Conservation (phyloP, 495 filamentous ascomycete species). For the Hypomontagnella monticulosa region DNA sequence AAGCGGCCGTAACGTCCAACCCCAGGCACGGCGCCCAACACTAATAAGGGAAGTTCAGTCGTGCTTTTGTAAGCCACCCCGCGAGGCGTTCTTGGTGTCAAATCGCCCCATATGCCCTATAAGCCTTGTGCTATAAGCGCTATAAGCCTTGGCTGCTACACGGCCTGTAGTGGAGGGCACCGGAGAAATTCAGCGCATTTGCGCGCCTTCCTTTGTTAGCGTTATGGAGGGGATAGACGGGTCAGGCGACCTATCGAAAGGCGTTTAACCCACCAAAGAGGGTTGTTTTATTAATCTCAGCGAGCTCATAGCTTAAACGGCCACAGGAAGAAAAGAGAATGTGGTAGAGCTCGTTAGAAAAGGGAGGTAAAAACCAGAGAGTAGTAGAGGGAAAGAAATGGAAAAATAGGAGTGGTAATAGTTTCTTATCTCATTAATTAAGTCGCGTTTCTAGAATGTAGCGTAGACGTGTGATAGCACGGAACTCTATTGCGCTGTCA, state of each 20-base stretch:
- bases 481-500: too few species aligned
- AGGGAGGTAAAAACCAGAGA: neutral
- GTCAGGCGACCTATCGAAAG: neutral
- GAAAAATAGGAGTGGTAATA: too few species aligned
- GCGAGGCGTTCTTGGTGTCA: constrained; percentile 10
- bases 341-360: neutral
- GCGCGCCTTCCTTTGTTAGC: neutral
- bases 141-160: constrained; percentile 35
- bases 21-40: constrained; percentile 20
- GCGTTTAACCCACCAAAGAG: neutral
- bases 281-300: neutral
- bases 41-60: constrained; percentile 25
- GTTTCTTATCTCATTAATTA: too few species aligned
- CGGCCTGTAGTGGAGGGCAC: constrained; percentile 30
- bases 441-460: too few species aligned
- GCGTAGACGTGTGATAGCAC: too few species aligned
- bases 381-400: neutral
- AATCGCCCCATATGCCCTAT: constrained; percentile 16
- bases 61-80: constrained; percentile 14
- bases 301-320: neutral
- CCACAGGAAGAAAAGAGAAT: neutral
- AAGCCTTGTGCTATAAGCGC: constrained; percentile 34
- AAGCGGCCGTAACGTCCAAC: constrained; percentile 12
- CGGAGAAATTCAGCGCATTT: constrained; percentile 7
- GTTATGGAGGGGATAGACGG: neutral